Evolutionary conservation across 768 basidiomycete genomes (phyloP).

Genomic region (Termitomyces sp.): DNA sequence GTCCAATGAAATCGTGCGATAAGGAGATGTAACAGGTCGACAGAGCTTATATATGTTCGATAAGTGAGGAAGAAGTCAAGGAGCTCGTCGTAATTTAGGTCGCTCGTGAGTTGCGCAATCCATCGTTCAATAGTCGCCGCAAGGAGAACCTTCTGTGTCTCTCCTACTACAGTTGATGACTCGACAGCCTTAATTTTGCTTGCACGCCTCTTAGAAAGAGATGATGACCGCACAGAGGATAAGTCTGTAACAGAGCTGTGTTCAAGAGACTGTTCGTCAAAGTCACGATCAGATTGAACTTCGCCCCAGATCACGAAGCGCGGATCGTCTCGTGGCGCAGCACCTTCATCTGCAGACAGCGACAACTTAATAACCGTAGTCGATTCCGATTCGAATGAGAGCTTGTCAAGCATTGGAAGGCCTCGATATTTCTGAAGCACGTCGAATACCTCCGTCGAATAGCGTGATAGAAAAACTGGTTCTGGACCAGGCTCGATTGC

Average conservation of each 20-base stretch:
- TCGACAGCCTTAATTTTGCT: constrained; percentile 28
- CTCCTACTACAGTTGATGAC: constrained; percentile 19
- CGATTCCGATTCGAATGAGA: constrained; percentile 48
- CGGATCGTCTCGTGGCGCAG: constrained; percentile 80
- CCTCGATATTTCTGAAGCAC: constrained; percentile 78
- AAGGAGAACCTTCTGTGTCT: constrained; percentile 52
- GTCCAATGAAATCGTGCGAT: constrained; percentile 92
- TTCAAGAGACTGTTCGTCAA: constrained; percentile 27
- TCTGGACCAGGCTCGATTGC: constrained; percentile 37
- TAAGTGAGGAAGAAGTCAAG: constrained; percentile 92
- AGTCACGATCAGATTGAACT: constrained; percentile 27
- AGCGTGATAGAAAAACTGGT: constrained; percentile 52
- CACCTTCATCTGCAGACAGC: constrained; percentile 56
- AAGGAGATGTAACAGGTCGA: constrained; percentile 77
- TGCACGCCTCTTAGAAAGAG: constrained; percentile 28
- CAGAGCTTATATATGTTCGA: constrained; percentile 73
- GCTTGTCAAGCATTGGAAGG: constrained; percentile 64
- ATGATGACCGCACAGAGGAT: constrained; percentile 23
- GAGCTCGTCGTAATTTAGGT: constrained; percentile 81
- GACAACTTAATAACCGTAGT: constrained; percentile 73
- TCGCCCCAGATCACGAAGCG: constrained; percentile 91
- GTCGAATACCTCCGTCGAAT: constrained; percentile 74
- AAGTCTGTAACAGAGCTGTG: constrained; percentile 29
- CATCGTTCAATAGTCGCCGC: constrained; percentile 92
- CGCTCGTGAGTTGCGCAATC: constrained; percentile 87